phyloP scores from a whole-genome alignment of 192 early-diverging fungal species.

The Backusella australiensis region DNA sequence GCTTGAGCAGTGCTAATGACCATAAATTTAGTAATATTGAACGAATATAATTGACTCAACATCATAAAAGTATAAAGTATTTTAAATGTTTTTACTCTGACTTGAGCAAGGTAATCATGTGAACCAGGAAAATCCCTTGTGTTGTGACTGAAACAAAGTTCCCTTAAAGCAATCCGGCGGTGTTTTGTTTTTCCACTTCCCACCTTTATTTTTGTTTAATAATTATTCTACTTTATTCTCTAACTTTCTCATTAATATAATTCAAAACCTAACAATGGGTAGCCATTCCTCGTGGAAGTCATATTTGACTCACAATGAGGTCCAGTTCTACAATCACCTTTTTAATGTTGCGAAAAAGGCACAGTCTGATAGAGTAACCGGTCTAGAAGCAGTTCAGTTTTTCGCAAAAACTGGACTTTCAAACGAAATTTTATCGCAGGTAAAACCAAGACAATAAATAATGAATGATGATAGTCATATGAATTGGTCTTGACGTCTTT shows the following conservation, averaged over 20 bases:
- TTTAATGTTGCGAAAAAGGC: conserved; percentile 57
- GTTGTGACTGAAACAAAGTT: neutral
- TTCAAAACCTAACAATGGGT: neutral
- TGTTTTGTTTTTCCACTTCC: neutral
- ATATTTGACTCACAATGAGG: conserved; percentile 54
- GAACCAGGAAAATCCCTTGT: neutral
- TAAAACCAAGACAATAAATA: conserved; percentile 11
- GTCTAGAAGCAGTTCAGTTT: conserved; percentile 65
- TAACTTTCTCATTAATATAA: neutral
- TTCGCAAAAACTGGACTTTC: conserved; percentile 66
- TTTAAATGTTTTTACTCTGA: neutral
- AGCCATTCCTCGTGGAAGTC: conserved; percentile 17
- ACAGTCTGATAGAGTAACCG: conserved; percentile 57
- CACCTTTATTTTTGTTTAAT: neutral
- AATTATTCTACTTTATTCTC: neutral
- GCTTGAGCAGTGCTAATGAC: neutral
- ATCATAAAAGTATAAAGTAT: neutral
- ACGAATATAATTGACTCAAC: neutral
- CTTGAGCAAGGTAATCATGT: neutral
- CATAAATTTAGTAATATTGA: neutral
- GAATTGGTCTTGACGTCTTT: neutral
- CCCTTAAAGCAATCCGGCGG: neutral
- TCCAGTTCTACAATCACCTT: conserved; percentile 52
- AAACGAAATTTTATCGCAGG: conserved; percentile 52
- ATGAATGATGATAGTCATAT: neutral